Evolutionary conservation across 345 rosid genomes (phyloP).

Genomic region (Ricinus communis): DNA sequence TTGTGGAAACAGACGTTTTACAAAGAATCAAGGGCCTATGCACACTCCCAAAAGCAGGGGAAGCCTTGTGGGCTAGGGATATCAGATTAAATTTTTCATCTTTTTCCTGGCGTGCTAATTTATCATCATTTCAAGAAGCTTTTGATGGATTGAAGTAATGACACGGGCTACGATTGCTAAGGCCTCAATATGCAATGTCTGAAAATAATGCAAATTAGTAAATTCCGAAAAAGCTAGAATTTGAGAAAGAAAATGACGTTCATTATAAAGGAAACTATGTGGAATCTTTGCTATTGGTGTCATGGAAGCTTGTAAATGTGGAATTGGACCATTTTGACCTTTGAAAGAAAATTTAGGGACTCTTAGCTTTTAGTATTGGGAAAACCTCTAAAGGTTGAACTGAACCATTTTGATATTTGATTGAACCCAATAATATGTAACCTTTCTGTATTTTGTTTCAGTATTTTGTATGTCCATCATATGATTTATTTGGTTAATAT

Average conservation of each 20-base stretch:
- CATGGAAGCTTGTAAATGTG: neutral
- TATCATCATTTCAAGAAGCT: slow-evolving; percentile 2
- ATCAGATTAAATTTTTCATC: neutral
- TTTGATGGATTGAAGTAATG: slow-evolving; percentile 5
- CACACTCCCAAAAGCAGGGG: too few relatives aligned
- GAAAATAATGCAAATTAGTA: slow-evolving; percentile 4
- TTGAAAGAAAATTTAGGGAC: neutral
- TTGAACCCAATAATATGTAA: neutral
- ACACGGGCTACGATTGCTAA: neutral
- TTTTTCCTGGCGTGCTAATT: neutral
- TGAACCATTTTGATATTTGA: neutral
- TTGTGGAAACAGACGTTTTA: too few relatives aligned
- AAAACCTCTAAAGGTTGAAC: neutral
- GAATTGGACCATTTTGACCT: neutral
- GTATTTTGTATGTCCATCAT: neutral
- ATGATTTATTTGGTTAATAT: neutral
- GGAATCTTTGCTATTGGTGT: neutral
- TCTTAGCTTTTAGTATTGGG: neutral
- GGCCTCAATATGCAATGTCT: neutral
- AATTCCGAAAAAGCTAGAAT: neutral
- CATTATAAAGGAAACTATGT: neutral
- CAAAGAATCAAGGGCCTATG: too few relatives aligned
- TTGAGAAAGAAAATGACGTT: slow-evolving; percentile 1
- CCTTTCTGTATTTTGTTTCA: neutral
- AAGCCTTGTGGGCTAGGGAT: too few relatives aligned